Percentiles rank a stretch among this genome's conserved stretches.
These are phyloP conservation scores for Neonectria ditissima DNA, from an alignment of 2,329 filamentous ascomycete species.

Conservation along the genomic window DNA sequence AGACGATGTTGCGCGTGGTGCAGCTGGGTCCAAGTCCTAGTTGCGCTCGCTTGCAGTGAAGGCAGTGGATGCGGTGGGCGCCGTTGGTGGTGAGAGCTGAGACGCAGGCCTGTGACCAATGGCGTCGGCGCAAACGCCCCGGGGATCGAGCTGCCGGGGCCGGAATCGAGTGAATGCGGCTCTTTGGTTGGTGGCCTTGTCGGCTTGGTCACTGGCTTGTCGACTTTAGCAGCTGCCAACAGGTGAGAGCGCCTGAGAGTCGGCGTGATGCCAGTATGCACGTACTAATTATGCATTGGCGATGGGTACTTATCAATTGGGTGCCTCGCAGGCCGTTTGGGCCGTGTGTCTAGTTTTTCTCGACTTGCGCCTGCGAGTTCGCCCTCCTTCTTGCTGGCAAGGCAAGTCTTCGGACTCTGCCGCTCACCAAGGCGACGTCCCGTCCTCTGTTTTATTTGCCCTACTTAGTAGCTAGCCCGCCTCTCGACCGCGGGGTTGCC, in stretches of 20 bases:
- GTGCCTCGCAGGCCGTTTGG: neutral
- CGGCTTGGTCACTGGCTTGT: neutral
- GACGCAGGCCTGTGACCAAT: slow-evolving; percentile 35
- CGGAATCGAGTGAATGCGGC: slow-evolving; percentile 14
- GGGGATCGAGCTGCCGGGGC: slow-evolving; percentile 35
- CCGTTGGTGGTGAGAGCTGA: slow-evolving; percentile 34
- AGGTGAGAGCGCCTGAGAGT: neutral
- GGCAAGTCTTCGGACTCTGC: neutral
- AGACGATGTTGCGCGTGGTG: slow-evolving; percentile 17
- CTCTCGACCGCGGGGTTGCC: slow-evolving; percentile 14
- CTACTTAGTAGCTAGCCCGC: slow-evolving; percentile 9
- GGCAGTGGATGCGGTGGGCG: slow-evolving; percentile 35
- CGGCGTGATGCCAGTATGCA: slow-evolving; percentile 19
- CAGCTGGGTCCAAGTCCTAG: slow-evolving; percentile 28
- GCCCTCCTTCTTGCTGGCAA: slow-evolving; percentile 1
- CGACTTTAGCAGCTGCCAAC: slow-evolving; percentile 7
- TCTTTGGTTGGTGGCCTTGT: slow-evolving; percentile 37
- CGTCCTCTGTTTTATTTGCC: slow-evolving; percentile 13
- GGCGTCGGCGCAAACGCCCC: slow-evolving; percentile 14
- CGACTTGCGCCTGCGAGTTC: neutral
- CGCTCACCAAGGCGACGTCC: slow-evolving; percentile 5
- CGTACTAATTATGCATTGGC: neutral
- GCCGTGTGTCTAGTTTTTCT: slow-evolving; percentile 1
- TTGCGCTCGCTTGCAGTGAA: slow-evolving; percentile 32
- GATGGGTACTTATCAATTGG: slow-evolving; percentile 19